These are phyloP conservation scores for Thalassiosira ordinaria DNA, from an alignment of 352 stramenopile genomes.

Conservation along the genomic window DNA sequence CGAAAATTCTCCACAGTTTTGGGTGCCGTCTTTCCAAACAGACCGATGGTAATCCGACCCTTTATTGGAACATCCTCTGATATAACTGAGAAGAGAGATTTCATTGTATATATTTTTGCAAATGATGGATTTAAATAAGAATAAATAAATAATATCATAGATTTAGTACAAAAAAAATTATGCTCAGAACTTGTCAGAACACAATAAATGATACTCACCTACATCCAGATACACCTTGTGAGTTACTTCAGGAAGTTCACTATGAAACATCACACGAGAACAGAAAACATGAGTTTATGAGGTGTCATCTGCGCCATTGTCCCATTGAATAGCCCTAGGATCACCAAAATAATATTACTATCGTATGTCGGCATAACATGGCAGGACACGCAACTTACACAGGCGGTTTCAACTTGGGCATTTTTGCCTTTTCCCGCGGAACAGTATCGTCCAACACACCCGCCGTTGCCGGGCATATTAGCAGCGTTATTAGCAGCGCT, in stretches of 20 bases:
- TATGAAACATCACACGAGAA: conserved; percentile 28
- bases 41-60: conserved; percentile 70
- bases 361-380: no score
- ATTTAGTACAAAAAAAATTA: no score
- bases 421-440: conserved; percentile 49
- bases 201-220: conserved; percentile 55
- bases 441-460: conserved; percentile 38
- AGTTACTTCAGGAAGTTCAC: conserved; percentile 76
- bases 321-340: no score
- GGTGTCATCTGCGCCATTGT: no score
- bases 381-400: conserved; percentile 6
- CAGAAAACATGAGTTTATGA: not conserved
- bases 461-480: not conserved
- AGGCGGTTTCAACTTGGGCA: conserved; percentile 50
- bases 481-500: conserved; percentile 18
- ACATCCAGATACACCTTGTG: conserved; percentile 78
- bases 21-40: conserved; percentile 94
- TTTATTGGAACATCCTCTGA: conserved; percentile 23
- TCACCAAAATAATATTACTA: no score
- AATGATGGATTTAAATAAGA: no score
- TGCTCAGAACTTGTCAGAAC: no score
- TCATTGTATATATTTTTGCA: not conserved
- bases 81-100: conserved; percentile 40
- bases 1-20: conserved; percentile 99
- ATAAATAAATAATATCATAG: no score